Evolutionary conservation across 805 yeast species (phyloP), one percentile per base, ranked within the genome.

Genomic region (Candida lessepsii): DNA sequence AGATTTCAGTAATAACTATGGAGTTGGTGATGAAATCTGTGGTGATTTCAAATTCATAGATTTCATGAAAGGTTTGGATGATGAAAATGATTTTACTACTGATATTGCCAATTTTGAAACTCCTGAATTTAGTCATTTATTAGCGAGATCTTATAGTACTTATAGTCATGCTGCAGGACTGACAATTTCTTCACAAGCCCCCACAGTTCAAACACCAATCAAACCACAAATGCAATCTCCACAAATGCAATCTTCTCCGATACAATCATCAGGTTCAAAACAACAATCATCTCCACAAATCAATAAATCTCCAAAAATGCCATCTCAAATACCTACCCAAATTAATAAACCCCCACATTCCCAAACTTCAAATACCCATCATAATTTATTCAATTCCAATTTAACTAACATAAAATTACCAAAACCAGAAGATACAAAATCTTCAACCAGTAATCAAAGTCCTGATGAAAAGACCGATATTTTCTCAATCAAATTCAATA

Each of bases 11-110:
- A 60, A 67, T 5, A 65, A 65, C 24, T 70, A 70, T 47, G 83
- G 81, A 5, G 84, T 95, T 0, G 95, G 95, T 0, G 64, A 75
- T 44, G 71, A 72, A 42, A 76, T 83, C 26, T 70, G 70, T 40
- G 70, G 73, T 5, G 78, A 85, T 1, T 81, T 86, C 1, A 70
- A 65, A 45, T 86, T 83, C 51, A 67, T 83, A 24, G 87, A 87
- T 53, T 86, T 53, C 41, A 57, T 61, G 61, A 47, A 55, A 14
- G 75, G 73, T 1, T 51, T 45, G 11, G 67, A 62, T 29, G 69
- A 64, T 14, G 43, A 46, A n/a, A 50, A 48, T 20, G 51, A 44
- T 15, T 40, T 38, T 4, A 42, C 45, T 0, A 60, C 37, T 37
- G 50, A 53, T 14, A 27, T 45, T 11, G 70, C 73, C 1, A 47